Evolutionary conservation across 2,329 filamentous ascomycete genomes (phyloP), one percentile per base, ranked within the genome.

Genomic region (Sporothrix brasiliensis): DNA sequence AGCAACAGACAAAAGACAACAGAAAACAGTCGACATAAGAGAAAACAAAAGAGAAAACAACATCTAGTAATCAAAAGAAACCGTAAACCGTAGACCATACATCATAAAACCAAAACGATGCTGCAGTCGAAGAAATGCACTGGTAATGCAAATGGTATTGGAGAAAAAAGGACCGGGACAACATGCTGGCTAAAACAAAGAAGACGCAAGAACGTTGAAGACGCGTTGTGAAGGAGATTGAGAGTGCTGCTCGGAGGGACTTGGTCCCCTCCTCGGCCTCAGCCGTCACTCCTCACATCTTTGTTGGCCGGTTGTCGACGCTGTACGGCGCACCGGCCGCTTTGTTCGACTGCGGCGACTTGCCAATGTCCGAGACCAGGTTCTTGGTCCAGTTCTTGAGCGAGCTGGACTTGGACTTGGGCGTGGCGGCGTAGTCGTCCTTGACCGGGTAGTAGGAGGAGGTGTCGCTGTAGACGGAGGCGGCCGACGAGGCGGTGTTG

Each of bases 361-460:
- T 61, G 66, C 73, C 74, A 9, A 75, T 9, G 50, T 74, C 74
- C 4, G 69, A n/a, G 30, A 72, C 41, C 7, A 73, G 68, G 50
- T 73, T 68, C 71, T 73, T 74, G 44, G 69, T 61, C 72, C 73
- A 74, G 21, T 30, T 52, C 58, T 69, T 69, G 21, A 70, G 39
- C 3, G 63, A 21, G 10, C 44, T 61, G 11, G 52, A 65, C 61
- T 68, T 70, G 34, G 67, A 65, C 47, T 50, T 54, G 21, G 60
- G 49, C 24, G 21, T 6, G 30, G 34, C 19, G 10, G 49, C 41
- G 44, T n/a, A 24, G 27, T 19, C 6, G 63, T 78, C 74, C 73
- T 79, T 77, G 73, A 24, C 16, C 1, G 41, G 24, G 49, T 47
- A 21, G 54, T 27, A 67, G n/a, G 30, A 54, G 19, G 67, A 66